Conservation (phyloP, 805 yeast species). For the Schwanniomyces vanrijiae region DNA sequence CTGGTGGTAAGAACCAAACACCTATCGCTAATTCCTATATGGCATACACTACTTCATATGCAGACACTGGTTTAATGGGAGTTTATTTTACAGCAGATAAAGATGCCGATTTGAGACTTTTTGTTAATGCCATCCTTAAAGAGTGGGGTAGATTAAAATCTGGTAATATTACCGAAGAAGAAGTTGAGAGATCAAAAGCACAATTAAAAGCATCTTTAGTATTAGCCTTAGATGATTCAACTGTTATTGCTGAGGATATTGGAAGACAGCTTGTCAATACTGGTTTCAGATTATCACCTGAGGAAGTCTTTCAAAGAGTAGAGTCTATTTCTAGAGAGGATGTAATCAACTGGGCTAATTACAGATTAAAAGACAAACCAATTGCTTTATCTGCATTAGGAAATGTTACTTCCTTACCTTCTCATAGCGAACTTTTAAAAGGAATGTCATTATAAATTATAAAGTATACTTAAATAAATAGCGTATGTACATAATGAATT, state of each 20-base stretch:
- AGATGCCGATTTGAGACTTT: slow-evolving; percentile 59
- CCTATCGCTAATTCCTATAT: slow-evolving; percentile 90
- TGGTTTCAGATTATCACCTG: slow-evolving; percentile 73
- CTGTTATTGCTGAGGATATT: slow-evolving; percentile 95
- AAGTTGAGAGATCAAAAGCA: slow-evolving; percentile 91
- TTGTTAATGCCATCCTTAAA: slow-evolving; percentile 70
- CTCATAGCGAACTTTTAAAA: slow-evolving; percentile 54
- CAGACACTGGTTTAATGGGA: slow-evolving; percentile 98
- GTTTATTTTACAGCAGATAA: slow-evolving; percentile 86
- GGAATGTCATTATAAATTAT: slow-evolving; percentile 29
- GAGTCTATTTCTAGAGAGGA: slow-evolving; percentile 77
- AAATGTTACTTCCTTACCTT: slow-evolving; percentile 68
- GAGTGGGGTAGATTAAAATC: slow-evolving; percentile 88
- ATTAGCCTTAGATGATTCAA: slow-evolving; percentile 88
- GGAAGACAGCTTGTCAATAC: slow-evolving; percentile 97
- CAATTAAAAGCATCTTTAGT: slow-evolving; percentile 91
- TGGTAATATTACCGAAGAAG: slow-evolving; percentile 77
- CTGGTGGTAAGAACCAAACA: slow-evolving; percentile 53
- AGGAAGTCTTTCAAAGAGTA: slow-evolving; percentile 71
- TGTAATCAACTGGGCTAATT: slow-evolving; percentile 85
- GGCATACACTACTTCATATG: slow-evolving; percentile 96
- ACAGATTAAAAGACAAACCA: slow-evolving; percentile 72
- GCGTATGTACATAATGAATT: slow-evolving; percentile 2
- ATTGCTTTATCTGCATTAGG: slow-evolving; percentile 93
- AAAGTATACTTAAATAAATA: slow-evolving; percentile 2